Conservation (phyloP, 441 rosid genomes). For the Mallotus repandus region DNA sequence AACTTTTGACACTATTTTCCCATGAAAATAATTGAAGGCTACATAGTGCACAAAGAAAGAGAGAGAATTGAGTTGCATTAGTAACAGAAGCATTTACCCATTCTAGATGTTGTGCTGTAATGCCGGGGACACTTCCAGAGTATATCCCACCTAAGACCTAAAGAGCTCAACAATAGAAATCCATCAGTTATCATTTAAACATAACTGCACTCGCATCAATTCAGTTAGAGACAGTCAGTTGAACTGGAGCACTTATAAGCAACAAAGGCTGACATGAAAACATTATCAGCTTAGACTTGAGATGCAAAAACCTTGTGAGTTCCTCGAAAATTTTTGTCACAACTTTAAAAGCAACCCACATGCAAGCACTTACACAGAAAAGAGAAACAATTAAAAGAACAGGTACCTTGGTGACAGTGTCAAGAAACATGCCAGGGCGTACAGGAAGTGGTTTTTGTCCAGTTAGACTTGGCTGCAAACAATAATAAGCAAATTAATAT, state of each 20-base stretch:
- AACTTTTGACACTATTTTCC: background rate
- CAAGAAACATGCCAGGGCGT: conserved; percentile 95
- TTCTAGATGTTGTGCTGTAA: conserved; percentile 94
- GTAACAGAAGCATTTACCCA: conserved; percentile 54
- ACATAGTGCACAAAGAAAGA: background rate
- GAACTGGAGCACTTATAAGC: conserved; percentile 4
- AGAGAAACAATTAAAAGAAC: background rate
- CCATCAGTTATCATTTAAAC: conserved; percentile 21
- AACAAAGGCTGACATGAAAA: background rate
- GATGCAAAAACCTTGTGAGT: background rate
- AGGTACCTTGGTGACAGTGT: conserved; percentile 87
- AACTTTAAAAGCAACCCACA: background rate
- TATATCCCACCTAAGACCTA: conserved; percentile 93
- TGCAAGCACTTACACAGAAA: background rate
- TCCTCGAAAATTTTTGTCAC: background rate
- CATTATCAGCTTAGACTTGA: background rate
- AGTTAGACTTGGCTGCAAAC: conserved; percentile 65
- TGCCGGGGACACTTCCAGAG: conserved; percentile 70
- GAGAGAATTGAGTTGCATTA: background rate
- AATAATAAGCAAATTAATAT: conserved; percentile 26
- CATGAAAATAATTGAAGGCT: background rate
- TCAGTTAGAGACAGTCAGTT: background rate
- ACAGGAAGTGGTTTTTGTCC: conserved; percentile 86
- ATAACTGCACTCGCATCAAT: background rate
- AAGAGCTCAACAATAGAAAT: conserved; percentile 25